Evolutionary conservation across 257 asterid species (phyloP), one percentile per base, ranked within the genome.

Genomic region (Sherardia arvensis): DNA sequence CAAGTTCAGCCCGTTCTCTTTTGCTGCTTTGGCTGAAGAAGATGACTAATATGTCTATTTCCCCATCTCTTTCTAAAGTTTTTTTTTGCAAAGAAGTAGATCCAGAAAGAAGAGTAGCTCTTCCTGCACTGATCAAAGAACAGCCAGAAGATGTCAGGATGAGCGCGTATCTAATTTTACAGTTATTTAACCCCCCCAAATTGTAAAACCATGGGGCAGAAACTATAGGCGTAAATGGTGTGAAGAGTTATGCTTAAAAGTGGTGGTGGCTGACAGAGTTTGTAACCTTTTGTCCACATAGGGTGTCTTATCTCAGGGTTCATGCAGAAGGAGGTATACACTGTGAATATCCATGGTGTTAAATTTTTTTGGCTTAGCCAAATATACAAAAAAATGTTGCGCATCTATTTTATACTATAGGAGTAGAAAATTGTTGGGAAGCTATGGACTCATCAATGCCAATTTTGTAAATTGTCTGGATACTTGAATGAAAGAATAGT

Each of bases 1-100:
- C 67, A 91, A 91, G 68, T 91, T 91, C 74, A 78, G 55, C 64
- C 98, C 98, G 26, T 86, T 91, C 55, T 83, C 95, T 30, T 91
- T 91, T 59, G 87, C 90, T 59, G 73, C 81, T 21, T 75, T 88
- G 72, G 74, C 77, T 12, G 90, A 81, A 2, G 81, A 79, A 1
- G 91, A 86, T 3, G 81, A 81, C 28, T 84, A 86, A 82, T 53
- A 53, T 14, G 65, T 58, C 17, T n/a, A 6, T 32, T 17, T 51
- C 40, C 27, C 61, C 20, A 10, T 33, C 59, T 62, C 68, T 33
- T 67, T 68, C 53, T 58, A 64, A 69, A 67, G 55, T 66, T 70
- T 43, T 3, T 40, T 65, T 77, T 69, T 71, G 77, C 70, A 12
- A 59, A 62, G 61, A 68, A 48, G 64, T 53, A 36, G 66, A 26